These are phyloP conservation scores for Nicotiana paniculata DNA, from an alignment of 257 asterid species.

Conservation along the genomic window DNA sequence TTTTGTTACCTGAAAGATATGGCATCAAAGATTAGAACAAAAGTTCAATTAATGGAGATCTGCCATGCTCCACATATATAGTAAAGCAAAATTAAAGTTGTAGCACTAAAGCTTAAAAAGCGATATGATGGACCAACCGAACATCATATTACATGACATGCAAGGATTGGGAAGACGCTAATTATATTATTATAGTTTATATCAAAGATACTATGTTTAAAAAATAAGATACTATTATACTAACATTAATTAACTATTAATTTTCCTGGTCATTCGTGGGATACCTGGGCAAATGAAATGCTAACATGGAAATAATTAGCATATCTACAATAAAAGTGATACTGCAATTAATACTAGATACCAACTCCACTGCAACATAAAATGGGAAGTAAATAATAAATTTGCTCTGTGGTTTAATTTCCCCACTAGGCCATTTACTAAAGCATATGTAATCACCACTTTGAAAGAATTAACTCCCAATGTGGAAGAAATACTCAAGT, in stretches of 20 bases:
- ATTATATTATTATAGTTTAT: not conserved
- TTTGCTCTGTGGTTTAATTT: not conserved
- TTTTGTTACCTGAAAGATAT: not conserved
- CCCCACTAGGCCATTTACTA: conserved; percentile 1
- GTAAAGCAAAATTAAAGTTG: not conserved
- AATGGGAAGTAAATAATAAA: not conserved
- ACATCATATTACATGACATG: not conserved
- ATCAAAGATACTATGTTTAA: not conserved
- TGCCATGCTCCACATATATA: not conserved
- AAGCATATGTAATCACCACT: not conserved
- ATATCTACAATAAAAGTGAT: not conserved
- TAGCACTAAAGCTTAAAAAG: not conserved
- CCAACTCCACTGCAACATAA: conserved; percentile 4
- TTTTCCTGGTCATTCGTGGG: not conserved
- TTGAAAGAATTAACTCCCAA: not conserved
- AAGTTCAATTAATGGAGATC: not conserved
- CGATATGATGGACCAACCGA: not conserved
- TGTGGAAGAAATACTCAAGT: not conserved
- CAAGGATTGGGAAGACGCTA: not conserved
- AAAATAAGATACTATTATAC: not conserved
- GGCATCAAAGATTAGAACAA: not conserved
- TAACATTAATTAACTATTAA: not conserved
- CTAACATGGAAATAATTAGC: not conserved
- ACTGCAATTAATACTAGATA: not conserved
- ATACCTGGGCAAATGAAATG: conserved; percentile 2